Percentiles rank a stretch among this genome's conserved stretches.
These are phyloP conservation scores for Lasiodiplodia hormozganensis DNA, from an alignment of 2,329 filamentous ascomycete genomes.

Conservation along the genomic window DNA sequence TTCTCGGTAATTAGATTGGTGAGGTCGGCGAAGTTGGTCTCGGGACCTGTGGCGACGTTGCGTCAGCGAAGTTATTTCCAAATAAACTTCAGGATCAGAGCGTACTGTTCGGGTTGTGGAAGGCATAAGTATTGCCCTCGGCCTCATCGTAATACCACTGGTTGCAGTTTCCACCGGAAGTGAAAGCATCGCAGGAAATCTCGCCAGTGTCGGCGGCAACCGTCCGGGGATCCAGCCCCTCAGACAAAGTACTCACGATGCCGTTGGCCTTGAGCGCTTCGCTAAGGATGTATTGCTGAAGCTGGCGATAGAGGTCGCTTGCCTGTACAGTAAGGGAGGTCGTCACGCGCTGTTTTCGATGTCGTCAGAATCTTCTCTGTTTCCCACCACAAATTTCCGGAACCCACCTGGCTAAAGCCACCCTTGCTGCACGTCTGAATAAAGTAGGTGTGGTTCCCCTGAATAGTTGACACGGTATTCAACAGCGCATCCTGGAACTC, in stretches of 20 bases:
- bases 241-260: neutral
- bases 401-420: neutral
- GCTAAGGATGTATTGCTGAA: constrained; percentile 7
- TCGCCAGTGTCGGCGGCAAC: constrained; percentile 11
- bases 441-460: constrained; percentile 11
- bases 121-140: constrained; percentile 15
- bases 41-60: neutral
- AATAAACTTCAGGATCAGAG: neutral
- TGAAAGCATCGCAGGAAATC: constrained; percentile 15
- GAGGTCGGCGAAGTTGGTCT: constrained; percentile 1
- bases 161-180: constrained; percentile 14
- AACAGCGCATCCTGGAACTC: constrained; percentile 5
- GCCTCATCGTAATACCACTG: constrained; percentile 17
- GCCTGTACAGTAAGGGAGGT: constrained; percentile 8
- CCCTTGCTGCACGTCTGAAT: constrained; percentile 4
- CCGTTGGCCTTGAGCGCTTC: constrained; percentile 7
- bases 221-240: neutral
- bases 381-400: no score
- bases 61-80: neutral
- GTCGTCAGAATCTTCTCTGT: neutral
- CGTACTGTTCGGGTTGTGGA: constrained; percentile 11
- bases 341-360: neutral
- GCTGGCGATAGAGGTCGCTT: constrained; percentile 3
- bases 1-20: constrained; percentile 11
- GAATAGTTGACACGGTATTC: constrained; percentile 7